A percentile compares a stretch with the other conserved stretches of the same genome.
These are phyloP conservation scores for Boletus semigastroideus DNA, from an alignment of 1,284 basidiomycete species.

Conservation along the genomic window DNA sequence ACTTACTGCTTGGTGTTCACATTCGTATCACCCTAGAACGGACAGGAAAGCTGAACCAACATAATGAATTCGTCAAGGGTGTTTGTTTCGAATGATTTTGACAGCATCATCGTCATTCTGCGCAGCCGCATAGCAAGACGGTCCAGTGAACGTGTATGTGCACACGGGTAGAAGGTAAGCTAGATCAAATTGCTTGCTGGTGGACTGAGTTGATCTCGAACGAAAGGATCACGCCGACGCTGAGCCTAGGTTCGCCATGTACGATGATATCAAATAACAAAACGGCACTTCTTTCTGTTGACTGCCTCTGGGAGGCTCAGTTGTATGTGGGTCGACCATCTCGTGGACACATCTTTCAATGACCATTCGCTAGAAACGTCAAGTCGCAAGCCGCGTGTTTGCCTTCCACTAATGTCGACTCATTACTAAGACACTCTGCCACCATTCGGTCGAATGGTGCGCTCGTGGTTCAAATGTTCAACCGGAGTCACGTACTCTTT, in stretches of 20 bases:
- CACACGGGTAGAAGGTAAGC: conserved; percentile 64
- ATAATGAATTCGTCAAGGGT: conserved; percentile 97
- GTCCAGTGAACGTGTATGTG: conserved; percentile 76
- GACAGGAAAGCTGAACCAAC: conserved; percentile 80
- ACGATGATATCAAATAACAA: conserved; percentile 67
- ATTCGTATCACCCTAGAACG: conserved; percentile 65
- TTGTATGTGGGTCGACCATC: conserved; percentile 59
- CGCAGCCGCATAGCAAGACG: conserved; percentile 77
- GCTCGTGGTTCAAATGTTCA: conserved; percentile 73
- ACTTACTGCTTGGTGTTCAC: background rate
- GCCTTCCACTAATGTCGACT: conserved; percentile 59
- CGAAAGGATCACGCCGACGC: conserved; percentile 66
- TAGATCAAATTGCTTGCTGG: background rate
- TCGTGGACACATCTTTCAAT: conserved; percentile 7
- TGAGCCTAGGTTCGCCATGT: conserved; percentile 72
- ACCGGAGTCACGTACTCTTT: conserved; percentile 77
- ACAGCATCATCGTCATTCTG: conserved; percentile 68
- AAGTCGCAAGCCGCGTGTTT: conserved; percentile 64
- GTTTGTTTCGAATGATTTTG: conserved; percentile 99
- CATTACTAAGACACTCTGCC: conserved; percentile 58
- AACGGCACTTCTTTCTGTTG: conserved; percentile 65
- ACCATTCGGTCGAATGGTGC: conserved; percentile 74
- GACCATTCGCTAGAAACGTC: conserved; percentile 57
- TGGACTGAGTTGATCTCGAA: conserved; percentile 8
- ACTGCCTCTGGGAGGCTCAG: conserved; percentile 70